Base-by-base conservation (phyloP, 2,329 filamentous ascomycete species). In the Exophiala dermatitidis region DNA sequence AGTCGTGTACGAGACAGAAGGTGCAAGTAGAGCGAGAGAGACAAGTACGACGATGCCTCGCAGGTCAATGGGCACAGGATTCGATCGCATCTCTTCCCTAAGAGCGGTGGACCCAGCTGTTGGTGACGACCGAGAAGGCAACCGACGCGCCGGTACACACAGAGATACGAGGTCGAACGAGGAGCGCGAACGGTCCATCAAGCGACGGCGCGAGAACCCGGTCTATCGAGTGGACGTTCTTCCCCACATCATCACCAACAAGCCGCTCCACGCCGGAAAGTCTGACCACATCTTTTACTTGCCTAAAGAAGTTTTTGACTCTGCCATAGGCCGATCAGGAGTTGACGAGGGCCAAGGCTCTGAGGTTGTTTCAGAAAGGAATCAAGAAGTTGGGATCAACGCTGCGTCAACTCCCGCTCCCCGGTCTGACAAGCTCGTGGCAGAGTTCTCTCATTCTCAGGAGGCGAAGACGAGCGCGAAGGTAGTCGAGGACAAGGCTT, bases 231-330 rank as follows among this genome's bases (percentile, higher is more conserved):
- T 41, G 8, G 37, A 41, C 37, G 8, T 41, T 12, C 37, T 41
- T 41, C 37, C 37, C 37, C 9, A 41, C n/a, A 41, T 41, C 37
- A 41, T 41, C 37, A 41, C 37, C 19, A 41, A 41, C 37, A 5
- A 41, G 37, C 5, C 37, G 10, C 37, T 12, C 19, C 9, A 7
- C 19, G 37, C 19, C 7, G 19, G 6, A 7, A 8, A 41, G 19
- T 41, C 19, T 41, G 37, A 41, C n/a, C 37, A 41, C 37, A 41
- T 41, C 19, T 41, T 41, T 41, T 41, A 41, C 37, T 41, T 41
- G 37, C 37, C 37, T 2, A 12, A 41, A 41, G 37, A 7, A 5
- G 19, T 41, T 12, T 41, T 41, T 12, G 5, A 41, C 19, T 7
- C 37, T 26, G 19, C 19, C 8, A 41, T 5, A 7, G 37, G 37